phyloP scores from a whole-genome alignment of 139 green algal species.

The Protoeuglena noctilucae region DNA sequence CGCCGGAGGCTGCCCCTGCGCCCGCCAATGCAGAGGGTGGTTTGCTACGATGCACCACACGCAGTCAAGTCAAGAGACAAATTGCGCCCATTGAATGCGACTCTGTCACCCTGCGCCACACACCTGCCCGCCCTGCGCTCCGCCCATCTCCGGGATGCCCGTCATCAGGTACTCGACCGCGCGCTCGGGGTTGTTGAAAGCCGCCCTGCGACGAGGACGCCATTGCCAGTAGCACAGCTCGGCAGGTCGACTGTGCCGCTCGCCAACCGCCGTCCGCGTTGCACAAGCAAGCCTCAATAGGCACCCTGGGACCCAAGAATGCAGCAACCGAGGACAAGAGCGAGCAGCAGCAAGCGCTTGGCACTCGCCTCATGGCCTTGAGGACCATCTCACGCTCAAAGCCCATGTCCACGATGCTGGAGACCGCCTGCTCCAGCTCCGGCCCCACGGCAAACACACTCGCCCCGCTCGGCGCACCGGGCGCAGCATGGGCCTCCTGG shows the following conservation, averaged over 20 bases:
- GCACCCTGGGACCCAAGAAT: too few relatives aligned
- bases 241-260: neutral
- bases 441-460: neutral
- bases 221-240: neutral
- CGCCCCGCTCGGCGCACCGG: neutral
- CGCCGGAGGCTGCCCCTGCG: too few relatives aligned
- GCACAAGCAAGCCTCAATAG: too few relatives aligned
- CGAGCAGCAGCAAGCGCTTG: neutral
- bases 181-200: slow-evolving; percentile 97
- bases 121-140: neutral
- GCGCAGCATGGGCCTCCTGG: neutral
- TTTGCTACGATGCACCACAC: too few relatives aligned
- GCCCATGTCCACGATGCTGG: slow-evolving; percentile 84
- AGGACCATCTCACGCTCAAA: slow-evolving; percentile 40
- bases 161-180: slow-evolving; percentile 98
- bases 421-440: neutral
- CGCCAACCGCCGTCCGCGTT: too few relatives aligned
- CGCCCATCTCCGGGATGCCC: slow-evolving; percentile 52
- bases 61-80: too few relatives aligned
- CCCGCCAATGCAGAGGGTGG: too few relatives aligned
- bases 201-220: slow-evolving; percentile 38
- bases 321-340: too few relatives aligned
- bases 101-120: neutral
- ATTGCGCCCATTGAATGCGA: too few relatives aligned
- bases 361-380: neutral